phyloP scores from a whole-genome alignment of 345 rosid species.

The Chamaenerion angustifolium region DNA sequence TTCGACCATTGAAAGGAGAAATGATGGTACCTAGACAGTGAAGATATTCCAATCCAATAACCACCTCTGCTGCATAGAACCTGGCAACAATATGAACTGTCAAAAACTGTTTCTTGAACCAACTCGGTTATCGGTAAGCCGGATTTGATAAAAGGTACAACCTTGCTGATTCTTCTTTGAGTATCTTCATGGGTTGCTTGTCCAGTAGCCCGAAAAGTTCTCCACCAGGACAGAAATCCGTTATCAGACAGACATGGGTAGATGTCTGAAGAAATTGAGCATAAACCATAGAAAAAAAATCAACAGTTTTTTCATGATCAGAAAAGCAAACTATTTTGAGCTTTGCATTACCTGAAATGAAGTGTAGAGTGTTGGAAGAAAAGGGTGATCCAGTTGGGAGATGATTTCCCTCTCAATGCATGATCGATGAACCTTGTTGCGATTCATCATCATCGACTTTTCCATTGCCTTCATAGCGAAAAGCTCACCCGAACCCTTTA shows the following conservation, averaged over 20 bases:
- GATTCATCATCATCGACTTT: conserved; percentile 71
- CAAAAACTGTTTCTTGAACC: background rate
- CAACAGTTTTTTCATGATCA: background rate
- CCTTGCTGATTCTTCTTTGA: conserved; percentile 87
- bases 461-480: conserved; percentile 99
- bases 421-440: conserved; percentile 95
- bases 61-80: conserved; percentile 91
- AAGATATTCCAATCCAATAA: conserved; percentile 80
- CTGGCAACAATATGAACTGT: conserved; percentile 23
- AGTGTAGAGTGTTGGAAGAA: conserved; percentile 76
- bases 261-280: conserved; percentile 51
- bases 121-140: too few species aligned
- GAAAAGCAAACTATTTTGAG: background rate
- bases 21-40: conserved; percentile 70
- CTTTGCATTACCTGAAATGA: conserved; percentile 64
- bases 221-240: conserved; percentile 95
- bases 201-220: conserved; percentile 87
- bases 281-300: conserved; percentile 9
- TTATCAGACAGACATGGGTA: conserved; percentile 87
- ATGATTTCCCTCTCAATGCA: conserved; percentile 89
- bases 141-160: conserved; percentile 10
- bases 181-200: conserved; percentile 76
- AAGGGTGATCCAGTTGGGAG: conserved; percentile 84
- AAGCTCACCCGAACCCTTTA: conserved; percentile 52
- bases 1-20: too few species aligned